Conservation (phyloP, 2,329 filamentous ascomycete genomes). For the Colletotrichum sp. region DNA sequence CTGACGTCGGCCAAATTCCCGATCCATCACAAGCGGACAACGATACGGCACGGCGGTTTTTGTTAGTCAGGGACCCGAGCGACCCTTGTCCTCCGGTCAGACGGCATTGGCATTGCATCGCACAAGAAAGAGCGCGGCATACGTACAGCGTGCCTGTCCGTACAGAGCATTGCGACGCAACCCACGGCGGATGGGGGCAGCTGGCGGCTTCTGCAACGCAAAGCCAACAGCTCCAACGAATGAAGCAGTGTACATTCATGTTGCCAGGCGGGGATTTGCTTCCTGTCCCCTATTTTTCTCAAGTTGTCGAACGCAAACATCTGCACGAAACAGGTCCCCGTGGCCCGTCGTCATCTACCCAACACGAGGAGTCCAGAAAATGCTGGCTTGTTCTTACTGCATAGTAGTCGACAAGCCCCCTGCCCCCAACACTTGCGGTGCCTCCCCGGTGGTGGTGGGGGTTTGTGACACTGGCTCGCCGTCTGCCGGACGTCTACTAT, state of each 20-base stretch:
- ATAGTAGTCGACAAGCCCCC: neutral
- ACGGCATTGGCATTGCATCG: neutral
- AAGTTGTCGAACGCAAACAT: neutral
- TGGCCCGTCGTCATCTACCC: neutral
- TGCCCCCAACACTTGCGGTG: neutral
- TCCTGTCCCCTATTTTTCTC: neutral
- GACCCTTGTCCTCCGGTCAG: neutral
- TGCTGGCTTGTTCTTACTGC: neutral
- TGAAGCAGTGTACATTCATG: neutral
- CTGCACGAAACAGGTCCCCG: neutral
- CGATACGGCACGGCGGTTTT: neutral
- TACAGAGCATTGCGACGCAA: neutral
- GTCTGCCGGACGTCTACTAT: neutral
- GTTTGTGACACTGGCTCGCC: neutral
- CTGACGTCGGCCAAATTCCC: constrained; percentile 18
- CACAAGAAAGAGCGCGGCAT: neutral
- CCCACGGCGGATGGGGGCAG: neutral
- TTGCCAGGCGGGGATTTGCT: neutral
- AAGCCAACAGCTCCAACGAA: neutral
- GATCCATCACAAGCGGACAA: neutral
- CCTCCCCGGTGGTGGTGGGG: neutral
- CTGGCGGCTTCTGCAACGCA: neutral
- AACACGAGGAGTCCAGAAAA: neutral
- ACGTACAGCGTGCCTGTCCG: neutral
- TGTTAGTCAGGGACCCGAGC: constrained; percentile 4